Percentiles rank a stretch among this genome's conserved stretches.
phyloP scores from a whole-genome alignment of 192 early-diverging fungal species.

The Pecoramyces ruminantium region DNA sequence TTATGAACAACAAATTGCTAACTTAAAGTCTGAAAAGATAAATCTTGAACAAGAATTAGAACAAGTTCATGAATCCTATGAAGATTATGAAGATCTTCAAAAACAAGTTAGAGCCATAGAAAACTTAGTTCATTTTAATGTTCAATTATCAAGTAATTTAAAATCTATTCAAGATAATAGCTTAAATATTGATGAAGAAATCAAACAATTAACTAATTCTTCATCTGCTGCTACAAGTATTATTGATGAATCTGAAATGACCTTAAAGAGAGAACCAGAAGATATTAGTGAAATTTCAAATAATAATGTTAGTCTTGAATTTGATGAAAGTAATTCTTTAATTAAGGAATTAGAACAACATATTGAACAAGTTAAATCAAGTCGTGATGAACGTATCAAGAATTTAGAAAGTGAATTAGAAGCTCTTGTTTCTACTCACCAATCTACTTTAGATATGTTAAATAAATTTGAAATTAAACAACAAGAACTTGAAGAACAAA shows the following conservation, averaged over 20 bases:
- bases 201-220: neutral
- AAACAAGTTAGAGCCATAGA: neutral
- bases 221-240: neutral
- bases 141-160: neutral
- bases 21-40: neutral
- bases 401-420: neutral
- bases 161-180: neutral
- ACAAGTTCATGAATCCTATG: neutral
- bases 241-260: neutral
- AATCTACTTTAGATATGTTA: neutral
- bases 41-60: neutral
- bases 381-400: neutral
- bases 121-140: neutral
- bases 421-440: neutral
- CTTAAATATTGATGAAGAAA: neutral
- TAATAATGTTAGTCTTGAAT: neutral
- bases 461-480: neutral
- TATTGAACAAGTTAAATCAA: neutral
- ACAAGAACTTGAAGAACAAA: neutral
- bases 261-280: neutral
- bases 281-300: neutral
- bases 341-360: neutral
- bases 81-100: neutral
- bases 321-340: neutral
- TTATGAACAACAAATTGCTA: neutral